Percentiles rank a stretch among this genome's conserved stretches.
These are phyloP conservation scores for Xylariaceae sp. DNA, from an alignment of 2,329 filamentous ascomycete genomes.

Conservation along the genomic window DNA sequence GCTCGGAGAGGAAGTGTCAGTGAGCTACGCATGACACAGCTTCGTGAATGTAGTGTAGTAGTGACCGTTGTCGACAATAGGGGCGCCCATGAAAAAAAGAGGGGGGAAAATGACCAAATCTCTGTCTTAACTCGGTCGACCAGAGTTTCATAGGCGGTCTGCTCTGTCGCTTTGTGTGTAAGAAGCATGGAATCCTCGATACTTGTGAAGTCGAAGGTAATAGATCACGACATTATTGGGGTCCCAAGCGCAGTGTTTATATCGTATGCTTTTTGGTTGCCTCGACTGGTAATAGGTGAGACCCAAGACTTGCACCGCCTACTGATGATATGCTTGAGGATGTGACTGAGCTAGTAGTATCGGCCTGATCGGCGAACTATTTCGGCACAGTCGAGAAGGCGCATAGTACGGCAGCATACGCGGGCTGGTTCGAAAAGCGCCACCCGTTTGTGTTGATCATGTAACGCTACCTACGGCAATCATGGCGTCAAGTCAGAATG, in stretches of 20 bases:
- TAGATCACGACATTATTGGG: neutral
- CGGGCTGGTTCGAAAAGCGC: neutral
- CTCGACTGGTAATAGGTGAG: too few relatives aligned
- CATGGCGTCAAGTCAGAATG: neutral
- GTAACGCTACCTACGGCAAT: neutral
- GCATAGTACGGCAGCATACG: neutral
- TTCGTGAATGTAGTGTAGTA: slow-evolving; percentile 27
- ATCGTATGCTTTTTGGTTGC: neutral
- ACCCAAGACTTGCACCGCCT: too few relatives aligned
- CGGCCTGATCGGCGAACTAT: neutral
- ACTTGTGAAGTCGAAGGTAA: slow-evolving; percentile 1
- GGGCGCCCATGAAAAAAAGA: slow-evolving; percentile 4
- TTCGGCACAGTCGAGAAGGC: neutral
- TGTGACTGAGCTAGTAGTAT: neutral
- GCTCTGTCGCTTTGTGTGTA: slow-evolving; percentile 21
- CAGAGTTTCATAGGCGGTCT: too few relatives aligned
- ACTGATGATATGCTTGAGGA: too few relatives aligned
- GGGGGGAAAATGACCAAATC: slow-evolving; percentile 16
- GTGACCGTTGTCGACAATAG: slow-evolving; percentile 31
- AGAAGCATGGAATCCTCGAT: slow-evolving; percentile 30
- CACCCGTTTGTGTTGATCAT: neutral
- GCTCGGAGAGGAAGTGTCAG: slow-evolving; percentile 23
- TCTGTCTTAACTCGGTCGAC: slow-evolving; percentile 17
- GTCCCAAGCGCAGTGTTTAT: neutral
- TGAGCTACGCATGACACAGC: slow-evolving; percentile 23